Base-by-base conservation (phyloP, 1,139 yeast genomes). In the Kurtzmaniella natalensis region DNA sequence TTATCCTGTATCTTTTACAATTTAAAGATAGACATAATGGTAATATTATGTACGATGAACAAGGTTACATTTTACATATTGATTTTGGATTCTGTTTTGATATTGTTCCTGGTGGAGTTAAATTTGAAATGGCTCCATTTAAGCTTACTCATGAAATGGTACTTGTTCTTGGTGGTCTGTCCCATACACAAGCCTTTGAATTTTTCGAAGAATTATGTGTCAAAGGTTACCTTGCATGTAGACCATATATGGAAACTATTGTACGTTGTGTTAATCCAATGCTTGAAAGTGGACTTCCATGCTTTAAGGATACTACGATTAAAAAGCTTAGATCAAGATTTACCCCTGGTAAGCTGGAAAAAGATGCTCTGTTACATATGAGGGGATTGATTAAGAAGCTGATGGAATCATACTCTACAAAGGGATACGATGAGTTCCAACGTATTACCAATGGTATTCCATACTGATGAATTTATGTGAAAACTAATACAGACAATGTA, bases 1-100 rank as follows among this genome's bases (percentile, higher is more conserved):
- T 94, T 38, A 87, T 94, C 38, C 85, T 97, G 1, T 94, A 85
- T 50, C 63, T 94, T 46, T 70, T 94, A 39, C 98, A 92, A 55
- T 88, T 94, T 67, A 94, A 94, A 59, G 99, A 94, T 62, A 78
- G 99, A 55, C 99, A 94, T 61, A 94, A 94, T 59, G 99, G 99
- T 58, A 94, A 94, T 59, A 92, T 94, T 47, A 92, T 94, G 98
- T 92, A 92, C 57, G 98, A 92, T 55, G 87, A 81, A 41, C 84
- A 85, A 45, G 99, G 99, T 3, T 96, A 92, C 54, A 77, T 94
- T 39, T 66, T 94, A 41, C 99, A 94, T 58, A 86, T 94, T 59
- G 99, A 94, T 64, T 94, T 94, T 64, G 98, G 99, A 4, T 92
- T 94, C 70, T 89, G 96, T 51, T 94, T 94, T 58, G 98, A 94